Percentiles rank a stretch among this genome's conserved stretches.
These are phyloP conservation scores for Ustilaginoidea virens DNA, from an alignment of 2,329 filamentous ascomycete genomes.

Conservation along the genomic window DNA sequence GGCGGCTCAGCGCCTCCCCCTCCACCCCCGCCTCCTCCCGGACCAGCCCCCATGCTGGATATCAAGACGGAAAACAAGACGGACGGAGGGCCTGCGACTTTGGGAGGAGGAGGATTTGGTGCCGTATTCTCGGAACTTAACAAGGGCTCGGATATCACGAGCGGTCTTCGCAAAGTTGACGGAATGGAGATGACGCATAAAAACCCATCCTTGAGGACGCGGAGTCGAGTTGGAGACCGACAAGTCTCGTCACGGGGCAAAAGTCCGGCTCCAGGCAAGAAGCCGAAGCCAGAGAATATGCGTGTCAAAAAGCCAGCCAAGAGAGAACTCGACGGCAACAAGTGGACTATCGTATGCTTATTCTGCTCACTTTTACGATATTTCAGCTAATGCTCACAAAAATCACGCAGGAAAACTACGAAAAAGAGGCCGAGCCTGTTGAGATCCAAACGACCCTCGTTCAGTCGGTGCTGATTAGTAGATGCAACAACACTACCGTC, in stretches of 20 bases:
- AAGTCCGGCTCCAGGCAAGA: conserved; percentile 77
- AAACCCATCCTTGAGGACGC: conserved; percentile 72
- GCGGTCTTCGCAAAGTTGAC: conserved; percentile 83
- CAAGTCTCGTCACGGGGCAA: conserved; percentile 47
- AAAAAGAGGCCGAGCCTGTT: conserved; percentile 56
- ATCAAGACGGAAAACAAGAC: conserved; percentile 28
- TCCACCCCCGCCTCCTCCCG: conserved; percentile 56
- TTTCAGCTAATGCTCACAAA: not conserved
- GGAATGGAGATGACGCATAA: conserved; percentile 97
- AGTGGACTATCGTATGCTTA: conserved; percentile 67
- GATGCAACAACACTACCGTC: conserved; percentile 81
- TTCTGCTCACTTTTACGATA: not conserved
- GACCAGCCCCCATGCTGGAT: conserved; percentile 51
- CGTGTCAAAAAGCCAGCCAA: conserved; percentile 66
- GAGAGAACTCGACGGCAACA: conserved; percentile 73
- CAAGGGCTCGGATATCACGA: conserved; percentile 74
- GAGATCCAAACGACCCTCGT: conserved; percentile 69
- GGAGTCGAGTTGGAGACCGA: conserved; percentile 51
- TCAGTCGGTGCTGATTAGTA: conserved; percentile 83
- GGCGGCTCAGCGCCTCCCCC: conserved; percentile 38
- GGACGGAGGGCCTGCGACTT: conserved; percentile 23
- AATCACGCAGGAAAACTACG: conserved; percentile 69
- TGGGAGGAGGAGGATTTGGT: conserved; percentile 55
- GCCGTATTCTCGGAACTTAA: conserved; percentile 90
- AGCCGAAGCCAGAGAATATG: conserved; percentile 76